Percentiles rank a stretch among this genome's conserved stretches.
Conservation (phyloP, 2,329 filamentous ascomycete genomes). For the Diplocarpon rosae region DNA sequence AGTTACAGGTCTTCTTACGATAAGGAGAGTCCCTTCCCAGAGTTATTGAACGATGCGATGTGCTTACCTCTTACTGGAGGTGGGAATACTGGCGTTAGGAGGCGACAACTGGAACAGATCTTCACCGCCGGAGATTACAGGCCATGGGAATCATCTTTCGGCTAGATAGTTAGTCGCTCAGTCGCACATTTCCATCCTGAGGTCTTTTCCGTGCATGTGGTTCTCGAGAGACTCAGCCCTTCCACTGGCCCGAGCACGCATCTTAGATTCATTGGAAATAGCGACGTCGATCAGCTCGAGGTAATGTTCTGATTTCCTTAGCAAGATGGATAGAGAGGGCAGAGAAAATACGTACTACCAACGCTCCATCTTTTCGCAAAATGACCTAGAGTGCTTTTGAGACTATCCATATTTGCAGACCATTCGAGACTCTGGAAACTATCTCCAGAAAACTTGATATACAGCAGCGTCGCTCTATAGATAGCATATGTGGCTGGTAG, state of each 20-base stretch:
- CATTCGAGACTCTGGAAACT: slow-evolving; percentile 13
- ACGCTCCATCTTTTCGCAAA: slow-evolving; percentile 16
- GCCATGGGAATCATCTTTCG: slow-evolving; percentile 33
- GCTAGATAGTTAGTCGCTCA: not conserved
- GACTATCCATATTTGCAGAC: slow-evolving; percentile 11
- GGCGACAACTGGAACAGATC: slow-evolving; percentile 36
- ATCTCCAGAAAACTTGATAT: slow-evolving; percentile 16
- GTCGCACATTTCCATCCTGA: slow-evolving; percentile 5
- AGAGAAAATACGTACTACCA: slow-evolving; percentile 11
- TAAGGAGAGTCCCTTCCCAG: slow-evolving; percentile 29
- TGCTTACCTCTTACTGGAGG: slow-evolving; percentile 41
- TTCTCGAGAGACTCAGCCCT: not conserved
- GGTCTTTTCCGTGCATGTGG: not conserved
- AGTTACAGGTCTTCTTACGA: slow-evolving; percentile 10
- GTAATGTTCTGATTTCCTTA: slow-evolving; percentile 10
- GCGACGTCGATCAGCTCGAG: slow-evolving; percentile 9
- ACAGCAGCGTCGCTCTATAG: slow-evolving; percentile 14
- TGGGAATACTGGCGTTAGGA: slow-evolving; percentile 41
- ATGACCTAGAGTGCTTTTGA: slow-evolving; percentile 13
- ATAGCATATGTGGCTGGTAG: slow-evolving; percentile 15
- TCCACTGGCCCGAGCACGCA: not conserved
- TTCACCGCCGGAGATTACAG: slow-evolving; percentile 35
- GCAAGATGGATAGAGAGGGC: not conserved
- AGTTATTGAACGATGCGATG: slow-evolving; percentile 35
- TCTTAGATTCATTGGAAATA: slow-evolving; percentile 3